phyloP scores from a whole-genome alignment of 192 early-diverging fungal species.

The Gryganskiella cystojenkinii region DNA sequence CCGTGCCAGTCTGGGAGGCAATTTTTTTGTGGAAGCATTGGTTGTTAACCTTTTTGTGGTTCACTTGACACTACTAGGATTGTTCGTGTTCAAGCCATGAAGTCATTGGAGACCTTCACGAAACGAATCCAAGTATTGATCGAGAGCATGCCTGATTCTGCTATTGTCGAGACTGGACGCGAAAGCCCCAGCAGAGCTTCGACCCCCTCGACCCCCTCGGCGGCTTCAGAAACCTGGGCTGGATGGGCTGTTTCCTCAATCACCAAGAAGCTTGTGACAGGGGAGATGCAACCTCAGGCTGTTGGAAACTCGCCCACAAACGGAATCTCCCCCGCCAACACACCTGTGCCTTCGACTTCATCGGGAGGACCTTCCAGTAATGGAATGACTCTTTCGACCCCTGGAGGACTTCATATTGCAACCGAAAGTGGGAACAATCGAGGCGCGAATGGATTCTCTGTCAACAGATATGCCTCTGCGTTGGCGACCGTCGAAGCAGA shows the following conservation, averaged over 20 bases:
- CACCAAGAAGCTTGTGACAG: slow-evolving; percentile 61
- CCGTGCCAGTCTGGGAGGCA: no score
- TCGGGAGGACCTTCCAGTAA: slow-evolving; percentile 5
- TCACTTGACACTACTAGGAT: slow-evolving; percentile 56
- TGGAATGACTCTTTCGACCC: slow-evolving; percentile 23
- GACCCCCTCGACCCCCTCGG: slow-evolving; percentile 40
- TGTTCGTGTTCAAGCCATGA: slow-evolving; percentile 88
- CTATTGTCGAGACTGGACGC: slow-evolving; percentile 36
- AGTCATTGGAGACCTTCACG: slow-evolving; percentile 74
- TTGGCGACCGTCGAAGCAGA: slow-evolving; percentile 46
- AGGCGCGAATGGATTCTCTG: slow-evolving; percentile 21
- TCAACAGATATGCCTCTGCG: slow-evolving; percentile 43
- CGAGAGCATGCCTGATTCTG: slow-evolving; percentile 74
- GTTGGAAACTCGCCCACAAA: slow-evolving; percentile 7
- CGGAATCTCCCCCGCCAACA: slow-evolving; percentile 11
- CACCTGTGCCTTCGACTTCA: slow-evolving; percentile 34
- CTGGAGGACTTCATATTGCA: slow-evolving; percentile 26
- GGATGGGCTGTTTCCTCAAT: slow-evolving; percentile 92
- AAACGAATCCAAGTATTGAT: slow-evolving; percentile 74
- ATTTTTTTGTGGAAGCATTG: no score
- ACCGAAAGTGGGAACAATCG: slow-evolving; percentile 3
- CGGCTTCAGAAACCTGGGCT: slow-evolving; percentile 75
- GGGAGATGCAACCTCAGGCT: slow-evolving; percentile 20
- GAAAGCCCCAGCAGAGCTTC: slow-evolving; percentile 39
- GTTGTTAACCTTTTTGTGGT: neutral